A percentile compares a stretch with the other conserved stretches of the same genome.
phyloP scores from a whole-genome alignment of 2,329 filamentous ascomycete species.

The Pseudogymnoascus sp. region DNA sequence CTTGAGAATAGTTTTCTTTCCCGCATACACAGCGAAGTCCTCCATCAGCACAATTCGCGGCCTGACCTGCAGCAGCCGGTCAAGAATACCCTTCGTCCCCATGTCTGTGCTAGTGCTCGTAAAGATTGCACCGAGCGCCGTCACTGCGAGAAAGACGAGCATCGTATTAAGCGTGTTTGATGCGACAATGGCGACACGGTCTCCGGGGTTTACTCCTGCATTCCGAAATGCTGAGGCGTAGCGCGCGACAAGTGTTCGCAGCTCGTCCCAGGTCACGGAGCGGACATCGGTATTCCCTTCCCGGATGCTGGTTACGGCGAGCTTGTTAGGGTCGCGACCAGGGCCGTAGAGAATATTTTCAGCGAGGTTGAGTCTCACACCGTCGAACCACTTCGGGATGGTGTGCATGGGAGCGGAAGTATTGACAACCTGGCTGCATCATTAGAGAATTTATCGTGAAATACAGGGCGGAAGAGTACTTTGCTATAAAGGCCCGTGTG shows the following conservation, averaged over 20 bases:
- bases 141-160: slow-evolving; percentile 53
- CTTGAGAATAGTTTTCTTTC: slow-evolving; percentile 59
- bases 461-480: background rate
- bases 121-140: slow-evolving; percentile 63
- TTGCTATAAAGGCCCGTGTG: background rate
- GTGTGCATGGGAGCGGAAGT: slow-evolving; percentile 56
- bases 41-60: slow-evolving; percentile 69
- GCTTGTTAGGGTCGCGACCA: slow-evolving; percentile 58
- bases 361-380: slow-evolving; percentile 62
- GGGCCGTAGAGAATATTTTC: slow-evolving; percentile 65
- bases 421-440: slow-evolving; percentile 49
- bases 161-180: slow-evolving; percentile 65
- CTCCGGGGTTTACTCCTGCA: slow-evolving; percentile 56
- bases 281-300: slow-evolving; percentile 51
- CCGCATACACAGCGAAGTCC: slow-evolving; percentile 67
- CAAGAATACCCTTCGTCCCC: slow-evolving; percentile 67
- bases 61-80: slow-evolving; percentile 62
- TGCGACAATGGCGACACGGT: slow-evolving; percentile 63
- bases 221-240: slow-evolving; percentile 49
- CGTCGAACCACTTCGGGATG: slow-evolving; percentile 67
- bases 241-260: slow-evolving; percentile 50
- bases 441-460: slow-evolving; percentile 12
- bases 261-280: slow-evolving; percentile 46
- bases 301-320: slow-evolving; percentile 62
- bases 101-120: slow-evolving; percentile 70